These are phyloP conservation scores for Rhododendron molle DNA, from an alignment of 148 eudicot species.

Conservation along the genomic window DNA sequence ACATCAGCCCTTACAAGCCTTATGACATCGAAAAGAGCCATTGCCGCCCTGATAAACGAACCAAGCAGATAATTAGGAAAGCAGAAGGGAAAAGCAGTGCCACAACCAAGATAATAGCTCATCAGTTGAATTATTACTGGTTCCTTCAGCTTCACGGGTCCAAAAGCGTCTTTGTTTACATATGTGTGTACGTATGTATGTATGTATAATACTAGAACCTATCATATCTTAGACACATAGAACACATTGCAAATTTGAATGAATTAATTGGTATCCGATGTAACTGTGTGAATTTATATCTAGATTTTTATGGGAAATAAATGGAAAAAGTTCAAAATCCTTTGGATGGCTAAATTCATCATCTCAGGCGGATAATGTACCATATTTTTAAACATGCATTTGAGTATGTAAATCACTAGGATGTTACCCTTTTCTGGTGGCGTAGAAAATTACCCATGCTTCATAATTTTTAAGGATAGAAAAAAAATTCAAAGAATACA, in stretches of 20 bases:
- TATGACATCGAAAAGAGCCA: slow-evolving; percentile 81
- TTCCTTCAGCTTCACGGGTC: not conserved
- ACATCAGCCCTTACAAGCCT: slow-evolving; percentile 79
- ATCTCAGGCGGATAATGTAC: not conserved
- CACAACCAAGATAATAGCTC: not conserved
- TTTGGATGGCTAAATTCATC: not conserved
- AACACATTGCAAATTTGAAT: not conserved
- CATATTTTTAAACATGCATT: not conserved
- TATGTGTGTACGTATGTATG: not conserved
- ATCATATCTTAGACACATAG: not conserved
- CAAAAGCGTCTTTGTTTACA: not conserved
- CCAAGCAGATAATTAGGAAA: slow-evolving; percentile 4
- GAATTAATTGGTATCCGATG: not conserved
- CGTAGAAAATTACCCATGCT: not conserved
- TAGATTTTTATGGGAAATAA: not conserved
- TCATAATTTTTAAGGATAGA: not conserved
- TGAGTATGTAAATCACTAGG: not conserved
- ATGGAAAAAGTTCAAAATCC: too few relatives aligned
- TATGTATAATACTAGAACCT: not conserved
- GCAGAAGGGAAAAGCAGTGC: not conserved
- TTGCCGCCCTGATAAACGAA: slow-evolving; percentile 54
- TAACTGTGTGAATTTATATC: not conserved
- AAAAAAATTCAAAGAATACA: not conserved
- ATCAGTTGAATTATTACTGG: not conserved
- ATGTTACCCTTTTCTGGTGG: not conserved